Conservation (phyloP, 768 basidiomycete genomes). For the Agrocybe pediades region DNA sequence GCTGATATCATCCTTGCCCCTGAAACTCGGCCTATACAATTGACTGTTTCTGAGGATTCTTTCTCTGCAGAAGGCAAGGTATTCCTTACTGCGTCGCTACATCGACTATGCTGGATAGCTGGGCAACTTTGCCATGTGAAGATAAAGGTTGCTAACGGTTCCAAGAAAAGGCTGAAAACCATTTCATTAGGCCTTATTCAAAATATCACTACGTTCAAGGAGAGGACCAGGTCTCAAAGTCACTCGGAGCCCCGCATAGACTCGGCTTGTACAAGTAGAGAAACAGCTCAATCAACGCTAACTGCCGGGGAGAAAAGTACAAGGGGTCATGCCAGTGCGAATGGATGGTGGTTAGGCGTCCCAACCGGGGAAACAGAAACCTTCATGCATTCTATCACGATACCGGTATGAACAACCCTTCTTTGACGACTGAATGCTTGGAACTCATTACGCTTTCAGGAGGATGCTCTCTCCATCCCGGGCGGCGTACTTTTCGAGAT, state of each 20-base stretch:
- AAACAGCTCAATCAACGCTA: constrained; percentile 65
- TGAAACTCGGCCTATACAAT: constrained; percentile 58
- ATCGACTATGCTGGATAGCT: constrained; percentile 78
- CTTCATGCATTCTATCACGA: constrained; percentile 67
- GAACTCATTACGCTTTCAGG: constrained; percentile 36
- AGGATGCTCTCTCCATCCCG: constrained; percentile 67
- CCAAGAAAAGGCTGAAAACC: constrained; percentile 65
- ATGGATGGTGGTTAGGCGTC: constrained; percentile 91
- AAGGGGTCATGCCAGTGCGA: constrained; percentile 74
- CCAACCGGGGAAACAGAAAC: constrained; percentile 56
- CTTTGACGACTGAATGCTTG: neutral
- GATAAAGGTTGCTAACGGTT: constrained; percentile 66
- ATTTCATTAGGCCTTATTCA: constrained; percentile 65
- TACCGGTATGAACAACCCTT: constrained; percentile 74
- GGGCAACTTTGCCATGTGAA: constrained; percentile 78
- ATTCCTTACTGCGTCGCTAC: constrained; percentile 63
- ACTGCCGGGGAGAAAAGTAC: constrained; percentile 65
- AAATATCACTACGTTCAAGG: constrained; percentile 66
- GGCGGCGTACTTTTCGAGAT: constrained; percentile 77
- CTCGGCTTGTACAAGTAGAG: constrained; percentile 60
- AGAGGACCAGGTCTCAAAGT: constrained; percentile 37
- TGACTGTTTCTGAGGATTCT: constrained; percentile 52
- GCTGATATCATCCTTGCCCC: constrained; percentile 61
- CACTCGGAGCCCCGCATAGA: constrained; percentile 25
- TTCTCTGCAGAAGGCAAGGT: constrained; percentile 70